Conservation (phyloP, 257 asterid genomes). For the Nicotiana benthamiana region DNA sequence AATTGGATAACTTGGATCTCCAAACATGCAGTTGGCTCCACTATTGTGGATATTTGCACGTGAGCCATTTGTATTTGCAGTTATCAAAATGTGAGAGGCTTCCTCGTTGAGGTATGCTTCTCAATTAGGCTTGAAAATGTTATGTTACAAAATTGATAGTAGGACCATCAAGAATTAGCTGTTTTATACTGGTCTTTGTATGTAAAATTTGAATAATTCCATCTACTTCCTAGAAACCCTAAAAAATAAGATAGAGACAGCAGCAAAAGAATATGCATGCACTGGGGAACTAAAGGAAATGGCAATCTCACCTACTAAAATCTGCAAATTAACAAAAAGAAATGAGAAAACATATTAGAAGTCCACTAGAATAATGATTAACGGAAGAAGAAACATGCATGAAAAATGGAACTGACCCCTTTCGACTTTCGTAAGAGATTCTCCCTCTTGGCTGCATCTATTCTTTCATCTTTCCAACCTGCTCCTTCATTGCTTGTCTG, state of each 20-base stretch:
- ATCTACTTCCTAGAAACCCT: neutral
- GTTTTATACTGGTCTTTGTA: neutral
- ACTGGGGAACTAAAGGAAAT: neutral
- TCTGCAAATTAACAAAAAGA: neutral
- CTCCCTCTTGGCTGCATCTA: neutral
- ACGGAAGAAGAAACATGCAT: neutral
- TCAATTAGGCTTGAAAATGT: conserved; percentile 37
- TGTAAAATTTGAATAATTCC: neutral
- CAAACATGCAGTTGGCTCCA: conserved; percentile 75
- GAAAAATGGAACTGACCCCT: neutral
- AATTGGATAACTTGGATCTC: conserved; percentile 52
- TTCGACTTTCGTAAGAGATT: neutral
- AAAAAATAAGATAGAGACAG: neutral
- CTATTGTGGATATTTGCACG: conserved; percentile 54
- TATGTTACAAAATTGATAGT: conserved; percentile 20
- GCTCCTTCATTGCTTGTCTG: neutral
- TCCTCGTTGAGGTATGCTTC: conserved; percentile 96
- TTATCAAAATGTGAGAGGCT: conserved; percentile 64
- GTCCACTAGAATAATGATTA: neutral
- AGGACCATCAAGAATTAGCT: neutral
- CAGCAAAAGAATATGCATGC: neutral
- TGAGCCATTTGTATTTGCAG: conserved; percentile 54
- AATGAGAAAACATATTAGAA: neutral
- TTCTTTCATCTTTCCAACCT: neutral
- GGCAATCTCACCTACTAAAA: neutral